A percentile compares a stretch with the other conserved stretches of the same genome.
Conservation (phyloP, 345 rosid genomes). For the Bretschneidera sinensis region DNA sequence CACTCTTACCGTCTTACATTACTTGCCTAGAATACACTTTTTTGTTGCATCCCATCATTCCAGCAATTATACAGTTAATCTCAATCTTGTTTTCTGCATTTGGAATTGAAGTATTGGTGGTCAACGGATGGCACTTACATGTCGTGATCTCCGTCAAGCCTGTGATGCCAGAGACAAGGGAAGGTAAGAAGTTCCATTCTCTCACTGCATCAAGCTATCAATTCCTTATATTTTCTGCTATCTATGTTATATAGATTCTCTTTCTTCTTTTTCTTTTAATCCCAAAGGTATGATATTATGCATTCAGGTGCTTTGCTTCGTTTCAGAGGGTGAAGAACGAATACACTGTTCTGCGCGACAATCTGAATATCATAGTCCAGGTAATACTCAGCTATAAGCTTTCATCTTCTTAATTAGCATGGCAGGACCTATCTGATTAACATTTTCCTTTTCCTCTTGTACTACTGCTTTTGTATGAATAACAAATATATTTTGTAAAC, state of each 20-base stretch:
- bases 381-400: no score
- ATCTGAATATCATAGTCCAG: constrained; percentile 10
- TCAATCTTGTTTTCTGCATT: no score
- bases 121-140: constrained; percentile 12
- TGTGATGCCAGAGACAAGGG: constrained; percentile 5
- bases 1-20: no score
- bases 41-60: no score
- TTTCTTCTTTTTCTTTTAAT: neutral
- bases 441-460: no score
- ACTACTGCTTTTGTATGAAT: no score
- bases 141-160: constrained; percentile 15
- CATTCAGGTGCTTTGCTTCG: constrained; percentile 21
- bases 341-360: constrained; percentile 14
- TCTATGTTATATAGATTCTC: neutral
- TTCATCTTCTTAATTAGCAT: no score
- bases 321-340: constrained; percentile 16
- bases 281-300: no score
- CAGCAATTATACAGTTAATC: no score
- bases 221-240: neutral
- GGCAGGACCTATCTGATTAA: no score
- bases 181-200: constrained; percentile 18
- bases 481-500: no score
- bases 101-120: constrained; percentile 35
- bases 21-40: no score
- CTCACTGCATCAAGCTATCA: neutral